phyloP scores from a whole-genome alignment of 352 stramenopile genomes.

The Phytophthora crassamura region DNA sequence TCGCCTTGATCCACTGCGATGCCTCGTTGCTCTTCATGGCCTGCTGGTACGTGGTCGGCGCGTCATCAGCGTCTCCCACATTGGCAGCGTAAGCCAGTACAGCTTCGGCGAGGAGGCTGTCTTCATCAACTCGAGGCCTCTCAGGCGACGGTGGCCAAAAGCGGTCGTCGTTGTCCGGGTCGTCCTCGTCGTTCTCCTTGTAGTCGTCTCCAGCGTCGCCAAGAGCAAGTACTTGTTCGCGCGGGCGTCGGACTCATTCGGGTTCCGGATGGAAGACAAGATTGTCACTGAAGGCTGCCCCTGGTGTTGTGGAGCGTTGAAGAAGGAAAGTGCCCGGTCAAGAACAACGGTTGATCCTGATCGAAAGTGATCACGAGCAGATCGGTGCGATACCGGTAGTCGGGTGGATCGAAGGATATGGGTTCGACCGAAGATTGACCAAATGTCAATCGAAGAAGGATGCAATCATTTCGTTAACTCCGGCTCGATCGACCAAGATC shows the following conservation, averaged over 20 bases:
- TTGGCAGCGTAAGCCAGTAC: slow-evolving; percentile 3
- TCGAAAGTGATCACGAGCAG: too few species aligned
- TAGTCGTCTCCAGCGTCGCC: neutral
- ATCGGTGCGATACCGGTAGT: too few species aligned
- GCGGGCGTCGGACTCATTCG: neutral
- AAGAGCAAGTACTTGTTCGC: neutral
- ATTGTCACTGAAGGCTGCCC: neutral
- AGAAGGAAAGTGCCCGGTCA: too few species aligned
- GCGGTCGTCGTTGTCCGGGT: too few species aligned
- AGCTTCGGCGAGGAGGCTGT: neutral
- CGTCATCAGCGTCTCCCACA: neutral
- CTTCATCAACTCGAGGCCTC: slow-evolving; percentile 6
- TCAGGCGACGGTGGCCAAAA: slow-evolving; percentile 8
- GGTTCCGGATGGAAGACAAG: slow-evolving; percentile 6
- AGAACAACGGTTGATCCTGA: too few species aligned
- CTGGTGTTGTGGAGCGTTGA: neutral
- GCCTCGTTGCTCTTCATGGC: neutral
- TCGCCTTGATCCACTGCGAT: slow-evolving; percentile 23
- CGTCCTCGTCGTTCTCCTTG: neutral
- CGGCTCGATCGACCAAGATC: too few species aligned
- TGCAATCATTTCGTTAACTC: too few species aligned
- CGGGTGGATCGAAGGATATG: too few species aligned
- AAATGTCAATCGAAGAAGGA: too few species aligned
- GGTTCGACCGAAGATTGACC: too few species aligned
- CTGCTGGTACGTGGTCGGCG: too few species aligned